Evolutionary conservation across 169 alveolate genomes (phyloP).

Genomic region (Eimeria falciformis): DNA sequence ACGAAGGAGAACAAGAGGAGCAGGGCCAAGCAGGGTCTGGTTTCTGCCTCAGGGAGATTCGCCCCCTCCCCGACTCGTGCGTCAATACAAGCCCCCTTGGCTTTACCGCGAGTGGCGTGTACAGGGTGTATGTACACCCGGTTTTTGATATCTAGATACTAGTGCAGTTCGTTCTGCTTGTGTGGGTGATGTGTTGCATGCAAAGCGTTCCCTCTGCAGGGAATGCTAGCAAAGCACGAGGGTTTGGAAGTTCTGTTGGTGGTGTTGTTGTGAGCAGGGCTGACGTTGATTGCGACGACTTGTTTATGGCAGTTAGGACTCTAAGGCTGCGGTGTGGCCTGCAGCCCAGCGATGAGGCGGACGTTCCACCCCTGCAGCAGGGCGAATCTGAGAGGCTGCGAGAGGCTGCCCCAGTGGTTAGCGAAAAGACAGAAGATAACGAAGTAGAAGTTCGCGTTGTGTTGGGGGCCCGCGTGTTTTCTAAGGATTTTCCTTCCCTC

Average conservation of each 20-base stretch:
- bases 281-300: conserved; percentile 56
- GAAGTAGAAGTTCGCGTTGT: conserved; percentile 8
- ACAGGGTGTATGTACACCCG: too few species aligned
- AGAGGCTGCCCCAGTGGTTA: background rate
- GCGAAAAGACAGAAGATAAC: background rate
- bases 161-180: too few species aligned
- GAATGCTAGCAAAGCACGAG: too few species aligned
- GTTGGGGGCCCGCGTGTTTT: conserved; percentile 68
- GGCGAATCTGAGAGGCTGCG: background rate
- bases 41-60: conserved; percentile 61
- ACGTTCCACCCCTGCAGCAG: background rate
- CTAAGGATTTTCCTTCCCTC: conserved; percentile 77
- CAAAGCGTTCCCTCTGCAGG: too few species aligned
- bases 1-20: conserved; percentile 68
- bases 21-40: background rate
- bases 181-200: too few species aligned
- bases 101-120: too few species aligned
- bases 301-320: conserved; percentile 50
- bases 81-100: too few species aligned
- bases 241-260: too few species aligned
- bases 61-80: conserved; percentile 71
- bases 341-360: conserved; percentile 6
- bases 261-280: conserved; percentile 41
- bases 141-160: too few species aligned
- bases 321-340: conserved; percentile 39